Base-by-base conservation (phyloP, 306 rosid genomes). In the Sicyos edulis region DNA sequence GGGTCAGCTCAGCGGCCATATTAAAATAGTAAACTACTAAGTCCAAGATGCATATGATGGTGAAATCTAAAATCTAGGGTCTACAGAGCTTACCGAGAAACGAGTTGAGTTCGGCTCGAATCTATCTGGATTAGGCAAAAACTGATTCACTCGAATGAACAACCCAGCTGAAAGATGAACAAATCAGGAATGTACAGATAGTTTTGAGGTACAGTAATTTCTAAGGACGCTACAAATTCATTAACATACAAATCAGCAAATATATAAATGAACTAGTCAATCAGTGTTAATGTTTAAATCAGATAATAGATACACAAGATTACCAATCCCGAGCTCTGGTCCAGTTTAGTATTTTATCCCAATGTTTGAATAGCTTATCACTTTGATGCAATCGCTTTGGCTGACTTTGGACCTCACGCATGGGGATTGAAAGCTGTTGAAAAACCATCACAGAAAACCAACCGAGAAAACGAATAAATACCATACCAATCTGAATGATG, bases 371-470 rank as follows among this genome's bases (percentile, higher is more conserved):
- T 66, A 22, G 19, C 37, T 44, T 66, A 20, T 52, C 71, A 19
- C 34, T 65, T 44, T 20, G 53, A 66, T 20, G 54, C 17, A 66
- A 49, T 66, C 4, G 20, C 54, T 21, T 66, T 6, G 47, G 55
- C 73, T 22, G 1, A 68, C 73, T 14, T 49, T 24, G 8, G 45
- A 68, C 44, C 44, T 24, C 21, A 15, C 8, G 40, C 44, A 68
- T 24, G 58, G 58, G 58, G 73, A 68, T 68, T 50, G 73, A 55
- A 68, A 13, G 73, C 57, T 22, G 34, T 24, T 49, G 5, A 68
- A 24, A 67, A 68, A 49, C 37, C 44, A 24, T 68, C 72, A 47
- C 72, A 21, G 73, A 68, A 68, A 68, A 50, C 73, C 73, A 68
- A 68, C 21, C 73, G 6, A 21, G 44, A 26, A 68, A 68, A 22